Conservation (phyloP, 2,329 filamentous ascomycete species). For the Ascomycota sp. region DNA sequence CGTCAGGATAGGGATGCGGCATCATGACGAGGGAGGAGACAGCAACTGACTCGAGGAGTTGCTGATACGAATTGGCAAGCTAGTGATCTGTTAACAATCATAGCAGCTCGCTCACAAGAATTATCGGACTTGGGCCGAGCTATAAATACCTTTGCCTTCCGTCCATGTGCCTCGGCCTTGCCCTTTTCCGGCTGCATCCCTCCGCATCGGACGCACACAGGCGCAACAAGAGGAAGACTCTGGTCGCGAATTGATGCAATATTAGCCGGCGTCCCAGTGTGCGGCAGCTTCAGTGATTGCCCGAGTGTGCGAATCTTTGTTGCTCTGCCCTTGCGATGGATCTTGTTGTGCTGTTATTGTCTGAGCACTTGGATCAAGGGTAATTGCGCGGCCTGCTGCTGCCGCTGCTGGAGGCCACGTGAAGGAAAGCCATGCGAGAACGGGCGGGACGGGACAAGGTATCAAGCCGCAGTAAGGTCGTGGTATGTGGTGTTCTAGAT, state of each 20-base stretch:
- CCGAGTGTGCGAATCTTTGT: too few relatives aligned
- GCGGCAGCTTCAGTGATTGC: too few relatives aligned
- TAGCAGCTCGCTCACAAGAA: neutral
- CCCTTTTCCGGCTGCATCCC: conserved; percentile 33
- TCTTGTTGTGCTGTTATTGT: too few relatives aligned
- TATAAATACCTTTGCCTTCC: conserved; percentile 35
- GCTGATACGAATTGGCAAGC: conserved; percentile 94
- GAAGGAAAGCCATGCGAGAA: neutral
- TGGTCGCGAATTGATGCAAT: neutral
- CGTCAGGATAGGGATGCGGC: neutral
- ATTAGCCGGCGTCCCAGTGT: too few relatives aligned
- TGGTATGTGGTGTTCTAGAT: too few relatives aligned
- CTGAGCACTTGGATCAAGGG: too few relatives aligned
- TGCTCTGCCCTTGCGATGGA: too few relatives aligned
- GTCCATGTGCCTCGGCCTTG: conserved; percentile 36
- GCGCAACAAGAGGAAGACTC: neutral
- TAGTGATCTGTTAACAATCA: conserved; percentile 14
- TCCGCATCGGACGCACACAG: conserved; percentile 9
- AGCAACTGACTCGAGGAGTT: conserved; percentile 65
- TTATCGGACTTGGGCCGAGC: neutral
- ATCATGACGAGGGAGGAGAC: neutral
- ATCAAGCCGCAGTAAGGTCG: neutral
- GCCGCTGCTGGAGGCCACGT: neutral
- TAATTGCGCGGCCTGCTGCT: neutral
- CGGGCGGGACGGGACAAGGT: neutral